Evolutionary conservation across 495 filamentous ascomycete genomes (phyloP).

Genomic region (Cercophora samala): DNA sequence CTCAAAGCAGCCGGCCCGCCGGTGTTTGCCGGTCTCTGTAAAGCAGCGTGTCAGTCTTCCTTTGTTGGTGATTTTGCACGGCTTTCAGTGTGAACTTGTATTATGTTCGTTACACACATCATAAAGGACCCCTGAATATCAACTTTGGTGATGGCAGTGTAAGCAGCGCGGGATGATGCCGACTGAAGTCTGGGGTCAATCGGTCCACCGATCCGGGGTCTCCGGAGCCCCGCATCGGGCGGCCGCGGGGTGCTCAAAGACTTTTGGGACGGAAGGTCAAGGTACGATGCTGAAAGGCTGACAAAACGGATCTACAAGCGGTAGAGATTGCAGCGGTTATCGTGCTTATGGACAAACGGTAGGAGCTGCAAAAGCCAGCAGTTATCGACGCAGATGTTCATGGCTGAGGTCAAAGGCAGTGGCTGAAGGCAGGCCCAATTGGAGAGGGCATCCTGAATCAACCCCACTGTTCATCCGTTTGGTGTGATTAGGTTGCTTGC

Average conservation of each 20-base stretch:
- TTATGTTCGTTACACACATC: background rate
- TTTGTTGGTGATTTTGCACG: background rate
- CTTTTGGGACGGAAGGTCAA: background rate
- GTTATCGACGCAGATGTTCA: background rate
- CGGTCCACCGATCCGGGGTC: constrained; percentile 1
- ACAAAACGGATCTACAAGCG: background rate
- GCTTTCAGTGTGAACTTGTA: background rate
- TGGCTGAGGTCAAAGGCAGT: background rate
- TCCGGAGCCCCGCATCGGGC: background rate
- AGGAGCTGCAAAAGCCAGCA: background rate
- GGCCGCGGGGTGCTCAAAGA: background rate
- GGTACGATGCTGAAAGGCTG: background rate
- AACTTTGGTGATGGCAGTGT: background rate
- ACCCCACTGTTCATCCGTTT: background rate
- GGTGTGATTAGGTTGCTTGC: background rate
- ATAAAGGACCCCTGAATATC: background rate
- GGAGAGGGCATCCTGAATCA: background rate
- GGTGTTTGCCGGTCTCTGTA: background rate
- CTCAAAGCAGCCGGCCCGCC: background rate
- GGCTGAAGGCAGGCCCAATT: background rate
- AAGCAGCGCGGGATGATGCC: background rate
- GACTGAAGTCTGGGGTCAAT: background rate
- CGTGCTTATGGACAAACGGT: background rate
- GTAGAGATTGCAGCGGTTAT: background rate
- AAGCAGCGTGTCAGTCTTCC: background rate